phyloP scores from a whole-genome alignment of 768 basidiomycete species.

The Tricholoma flavovirens region DNA sequence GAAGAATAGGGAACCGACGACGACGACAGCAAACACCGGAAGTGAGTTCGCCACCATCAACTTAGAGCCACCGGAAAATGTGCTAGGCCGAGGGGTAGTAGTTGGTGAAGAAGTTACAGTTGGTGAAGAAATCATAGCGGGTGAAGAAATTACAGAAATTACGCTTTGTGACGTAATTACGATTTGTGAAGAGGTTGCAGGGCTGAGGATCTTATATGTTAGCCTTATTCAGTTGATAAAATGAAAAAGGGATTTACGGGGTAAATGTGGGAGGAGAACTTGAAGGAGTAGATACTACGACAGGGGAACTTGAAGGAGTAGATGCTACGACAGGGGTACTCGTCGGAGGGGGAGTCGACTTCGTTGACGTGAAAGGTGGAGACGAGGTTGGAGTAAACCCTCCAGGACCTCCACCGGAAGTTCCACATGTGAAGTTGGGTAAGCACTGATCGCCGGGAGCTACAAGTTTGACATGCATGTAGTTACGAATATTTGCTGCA shows the following conservation, averaged over 20 bases:
- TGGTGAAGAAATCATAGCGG: background rate
- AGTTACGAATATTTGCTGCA: background rate
- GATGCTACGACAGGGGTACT: background rate
- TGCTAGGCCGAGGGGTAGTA: background rate
- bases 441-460: background rate
- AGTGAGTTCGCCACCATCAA: background rate
- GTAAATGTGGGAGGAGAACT: too few relatives aligned
- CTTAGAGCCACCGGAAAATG: background rate
- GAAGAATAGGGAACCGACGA: background rate
- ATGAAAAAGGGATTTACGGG: background rate
- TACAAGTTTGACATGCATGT: background rate
- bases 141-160: background rate
- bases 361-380: background rate
- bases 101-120: background rate
- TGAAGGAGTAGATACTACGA: too few relatives aligned
- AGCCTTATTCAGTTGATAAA: background rate
- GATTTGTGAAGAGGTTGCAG: too few relatives aligned
- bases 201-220: background rate
- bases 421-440: background rate
- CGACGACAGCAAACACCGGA: background rate
- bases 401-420: background rate
- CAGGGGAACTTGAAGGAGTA: too few relatives aligned
- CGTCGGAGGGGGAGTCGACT: background rate
- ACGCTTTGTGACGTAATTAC: background rate
- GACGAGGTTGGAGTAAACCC: background rate